These are phyloP conservation scores for Amphicarpaea edgeworthii DNA, from an alignment of 306 rosid genomes.

Conservation along the genomic window DNA sequence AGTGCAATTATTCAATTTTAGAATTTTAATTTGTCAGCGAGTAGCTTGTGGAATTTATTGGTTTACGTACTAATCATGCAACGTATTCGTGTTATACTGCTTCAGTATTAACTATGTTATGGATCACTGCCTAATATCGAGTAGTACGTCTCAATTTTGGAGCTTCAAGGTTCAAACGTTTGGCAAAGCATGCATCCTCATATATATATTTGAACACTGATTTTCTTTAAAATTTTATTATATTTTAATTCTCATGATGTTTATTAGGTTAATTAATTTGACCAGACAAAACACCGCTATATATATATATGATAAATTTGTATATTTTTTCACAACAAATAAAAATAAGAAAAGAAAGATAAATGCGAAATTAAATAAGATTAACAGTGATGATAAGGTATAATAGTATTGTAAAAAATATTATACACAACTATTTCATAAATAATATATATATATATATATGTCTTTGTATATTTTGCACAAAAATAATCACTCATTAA, in stretches of 20 bases:
- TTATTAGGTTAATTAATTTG: background rate
- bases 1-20: slow-evolving; percentile 34
- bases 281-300: background rate
- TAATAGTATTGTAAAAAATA: background rate
- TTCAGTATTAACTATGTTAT: too few species aligned
- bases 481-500: background rate
- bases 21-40: slow-evolving; percentile 37
- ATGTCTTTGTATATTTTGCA: background rate
- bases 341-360: background rate
- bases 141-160: background rate
- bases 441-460: background rate
- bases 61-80: slow-evolving; percentile 47
- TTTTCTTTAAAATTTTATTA: background rate
- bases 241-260: background rate
- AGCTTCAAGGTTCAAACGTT: slow-evolving; percentile 3
- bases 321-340: background rate
- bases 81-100: background rate
- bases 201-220: too few species aligned
- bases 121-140: slow-evolving; percentile 42
- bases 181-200: background rate
- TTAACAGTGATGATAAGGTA: background rate
- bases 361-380: background rate
- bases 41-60: slow-evolving; percentile 35
- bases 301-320: too few species aligned
- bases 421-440: background rate